These are phyloP conservation scores for Suillus alpinus DNA, from an alignment of 768 basidiomycete species.

Conservation along the genomic window DNA sequence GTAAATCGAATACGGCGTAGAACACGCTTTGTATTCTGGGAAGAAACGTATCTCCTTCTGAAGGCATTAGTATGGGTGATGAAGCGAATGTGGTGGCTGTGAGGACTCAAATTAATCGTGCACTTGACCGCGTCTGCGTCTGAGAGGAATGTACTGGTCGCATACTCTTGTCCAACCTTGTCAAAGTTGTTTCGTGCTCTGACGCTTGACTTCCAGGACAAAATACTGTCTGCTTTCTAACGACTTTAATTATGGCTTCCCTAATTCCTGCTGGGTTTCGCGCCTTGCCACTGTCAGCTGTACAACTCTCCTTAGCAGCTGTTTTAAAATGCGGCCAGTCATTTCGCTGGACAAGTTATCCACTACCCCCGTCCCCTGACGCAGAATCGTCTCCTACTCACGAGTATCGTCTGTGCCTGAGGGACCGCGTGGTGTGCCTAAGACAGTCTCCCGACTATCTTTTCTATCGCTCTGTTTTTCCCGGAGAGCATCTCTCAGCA, in stretches of 20 bases:
- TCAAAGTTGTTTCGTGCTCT: background rate
- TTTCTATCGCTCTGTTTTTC: conserved; percentile 71
- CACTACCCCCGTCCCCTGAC: conserved; percentile 28
- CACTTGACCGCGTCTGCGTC: background rate
- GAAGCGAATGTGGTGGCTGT: conserved; percentile 1
- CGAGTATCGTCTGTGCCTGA: conserved; percentile 79
- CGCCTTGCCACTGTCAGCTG: conserved; percentile 55
- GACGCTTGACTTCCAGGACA: background rate
- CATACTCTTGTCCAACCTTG: background rate
- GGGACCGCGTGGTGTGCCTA: conserved; percentile 81
- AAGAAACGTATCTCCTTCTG: conserved; percentile 66
- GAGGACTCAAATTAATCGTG: background rate
- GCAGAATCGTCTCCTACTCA: conserved; percentile 29
- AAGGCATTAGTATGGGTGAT: conserved; percentile 30
- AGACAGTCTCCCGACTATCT: conserved; percentile 64
- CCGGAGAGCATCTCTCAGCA: conserved; percentile 36
- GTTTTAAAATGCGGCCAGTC: conserved; percentile 84
- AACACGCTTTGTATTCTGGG: conserved; percentile 85
- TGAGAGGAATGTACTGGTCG: background rate
- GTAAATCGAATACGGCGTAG: conserved; percentile 88
- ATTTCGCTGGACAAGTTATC: conserved; percentile 73
- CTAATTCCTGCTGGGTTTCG: conserved; percentile 43
- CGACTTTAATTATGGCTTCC: conserved; percentile 3
- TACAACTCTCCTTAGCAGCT: conserved; percentile 73
- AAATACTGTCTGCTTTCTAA: background rate